Evolutionary conservation across 1,284 basidiomycete genomes (phyloP).

Genomic region (Abortiporus biennis): DNA sequence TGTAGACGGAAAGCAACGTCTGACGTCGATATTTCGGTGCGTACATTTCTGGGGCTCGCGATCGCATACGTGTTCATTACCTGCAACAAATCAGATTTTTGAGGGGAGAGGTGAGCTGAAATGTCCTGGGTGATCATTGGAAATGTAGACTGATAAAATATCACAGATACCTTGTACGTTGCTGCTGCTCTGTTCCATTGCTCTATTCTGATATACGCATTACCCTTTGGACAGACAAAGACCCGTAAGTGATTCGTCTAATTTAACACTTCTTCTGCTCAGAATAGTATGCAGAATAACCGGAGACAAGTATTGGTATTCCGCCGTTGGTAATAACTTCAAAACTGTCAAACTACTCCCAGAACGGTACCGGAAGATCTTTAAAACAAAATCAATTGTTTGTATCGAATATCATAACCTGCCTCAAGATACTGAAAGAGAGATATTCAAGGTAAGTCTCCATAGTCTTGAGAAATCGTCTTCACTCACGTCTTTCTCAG

Average conservation of each 20-base stretch:
- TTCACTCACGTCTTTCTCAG: conserved; percentile 17
- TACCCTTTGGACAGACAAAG: conserved; percentile 40
- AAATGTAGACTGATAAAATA: too few species aligned
- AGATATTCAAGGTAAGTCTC: conserved; percentile 64
- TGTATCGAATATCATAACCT: conserved; percentile 70
- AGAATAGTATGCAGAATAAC: too few species aligned
- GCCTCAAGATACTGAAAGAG: conserved; percentile 51
- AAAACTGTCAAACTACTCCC: conserved; percentile 36
- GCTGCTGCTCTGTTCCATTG: neutral
- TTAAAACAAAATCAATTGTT: conserved; percentile 60
- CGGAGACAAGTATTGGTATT: conserved; percentile 53
- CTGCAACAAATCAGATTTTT: conserved; percentile 49
- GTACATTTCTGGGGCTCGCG: conserved; percentile 13
- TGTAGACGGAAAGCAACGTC: conserved; percentile 75
- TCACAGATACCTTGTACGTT: conserved; percentile 3
- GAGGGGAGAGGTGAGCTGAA: conserved; percentile 56
- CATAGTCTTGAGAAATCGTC: too few species aligned
- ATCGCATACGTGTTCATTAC: too few species aligned
- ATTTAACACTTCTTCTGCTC: neutral
- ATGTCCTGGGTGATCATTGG: too few species aligned
- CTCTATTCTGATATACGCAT: neutral
- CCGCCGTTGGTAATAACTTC: conserved; percentile 23
- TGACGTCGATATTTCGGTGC: conserved; percentile 60
- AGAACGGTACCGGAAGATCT: conserved; percentile 44
- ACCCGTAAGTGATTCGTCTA: conserved; percentile 40